Evolutionary conservation across 1,284 basidiomycete genomes (phyloP).

Genomic region (Cryptococcus sp.): DNA sequence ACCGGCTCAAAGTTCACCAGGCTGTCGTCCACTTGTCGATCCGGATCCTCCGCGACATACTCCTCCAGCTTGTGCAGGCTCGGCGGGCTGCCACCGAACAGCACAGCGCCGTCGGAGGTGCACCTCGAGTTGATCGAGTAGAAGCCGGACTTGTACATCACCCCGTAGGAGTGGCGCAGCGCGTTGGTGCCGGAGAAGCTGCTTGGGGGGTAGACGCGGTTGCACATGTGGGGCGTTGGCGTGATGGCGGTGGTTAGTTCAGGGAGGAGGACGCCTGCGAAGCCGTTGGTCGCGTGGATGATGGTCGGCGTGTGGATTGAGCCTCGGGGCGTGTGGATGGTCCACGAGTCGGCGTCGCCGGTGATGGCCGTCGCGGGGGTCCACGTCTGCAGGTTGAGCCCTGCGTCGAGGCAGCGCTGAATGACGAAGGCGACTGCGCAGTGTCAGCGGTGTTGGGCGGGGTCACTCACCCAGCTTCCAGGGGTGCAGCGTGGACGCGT

Average conservation of each 20-base stretch:
- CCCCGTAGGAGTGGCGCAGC: conserved; percentile 26
- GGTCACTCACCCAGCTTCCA: conserved; percentile 23
- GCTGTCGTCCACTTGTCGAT: conserved; percentile 22
- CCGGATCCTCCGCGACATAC: conserved; percentile 19
- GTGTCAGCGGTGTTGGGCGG: neutral
- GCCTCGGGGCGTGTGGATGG: conserved; percentile 20
- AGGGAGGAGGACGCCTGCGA: conserved; percentile 18
- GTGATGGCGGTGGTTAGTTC: conserved; percentile 19
- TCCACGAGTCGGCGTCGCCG: conserved; percentile 16
- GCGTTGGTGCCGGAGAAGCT: conserved; percentile 19
- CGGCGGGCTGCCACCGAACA: conserved; percentile 25
- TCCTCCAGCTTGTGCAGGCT: conserved; percentile 19
- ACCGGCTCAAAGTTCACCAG: conserved; percentile 30
- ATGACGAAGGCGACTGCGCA: conserved; percentile 18
- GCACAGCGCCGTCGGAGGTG: conserved; percentile 18
- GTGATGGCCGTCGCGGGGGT: conserved; percentile 20
- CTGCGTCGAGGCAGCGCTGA: conserved; percentile 13
- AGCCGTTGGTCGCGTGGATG: conserved; percentile 27
- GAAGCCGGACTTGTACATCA: conserved; percentile 14
- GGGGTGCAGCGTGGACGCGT: conserved; percentile 25
- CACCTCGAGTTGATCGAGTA: conserved; percentile 24
- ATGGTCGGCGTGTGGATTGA: conserved; percentile 15
- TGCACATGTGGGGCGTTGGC: conserved; percentile 24
- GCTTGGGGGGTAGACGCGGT: conserved; percentile 22
- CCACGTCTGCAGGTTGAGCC: conserved; percentile 30